Base-by-base conservation (phyloP, 225 moss, liverwort and hornwort genomes). In the Asterella californica region DNA sequence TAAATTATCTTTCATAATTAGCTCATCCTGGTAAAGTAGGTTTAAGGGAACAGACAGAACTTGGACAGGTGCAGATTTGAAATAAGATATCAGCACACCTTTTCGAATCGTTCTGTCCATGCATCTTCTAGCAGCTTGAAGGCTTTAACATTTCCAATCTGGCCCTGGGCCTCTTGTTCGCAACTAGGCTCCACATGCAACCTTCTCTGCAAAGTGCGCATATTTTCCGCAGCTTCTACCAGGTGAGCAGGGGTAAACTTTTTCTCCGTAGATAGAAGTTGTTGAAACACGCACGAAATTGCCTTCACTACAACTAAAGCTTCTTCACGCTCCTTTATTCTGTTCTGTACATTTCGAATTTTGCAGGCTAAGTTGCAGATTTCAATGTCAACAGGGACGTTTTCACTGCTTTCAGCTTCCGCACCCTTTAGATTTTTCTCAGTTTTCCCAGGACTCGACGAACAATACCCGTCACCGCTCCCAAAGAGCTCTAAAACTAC, bases 51-150 rank as follows among this genome's bases (percentile, higher is more conserved):
- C 42, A 42, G 45, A 27, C 15, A 46, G 27, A 29, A 70, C 29
- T 12, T 9, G 25, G 45, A 47, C 47, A 9, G 1, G 5, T 9
- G 42, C 46, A 45, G 71, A n/a, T 71, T 7, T 71, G 1, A 12
- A 47, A 1, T 47, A 25, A 10, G 14, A 36, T 76, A 7, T 66
- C 6, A 71, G 42, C 70, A 60, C 74, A 92, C 96, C 92, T 91
- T 90, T 4, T 73, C 71, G 71, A 90, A 90, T 71, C 89, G 85
- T 18, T 81, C 74, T 70, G 82, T 86, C 96, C 96, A 96, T 78
- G 86, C 92, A 75, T 92, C 90, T 83, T 90, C 91, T 76, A 96
- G 87, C 30, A 96, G 83, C 79, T 76, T 80, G 77, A 91, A 92
- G 36, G 88, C 89, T 76, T 78, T 86, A 78, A 96, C 88, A 82